Evolutionary conservation across 768 basidiomycete species (phyloP).

Genomic region (Suillus fuscotomentosus): DNA sequence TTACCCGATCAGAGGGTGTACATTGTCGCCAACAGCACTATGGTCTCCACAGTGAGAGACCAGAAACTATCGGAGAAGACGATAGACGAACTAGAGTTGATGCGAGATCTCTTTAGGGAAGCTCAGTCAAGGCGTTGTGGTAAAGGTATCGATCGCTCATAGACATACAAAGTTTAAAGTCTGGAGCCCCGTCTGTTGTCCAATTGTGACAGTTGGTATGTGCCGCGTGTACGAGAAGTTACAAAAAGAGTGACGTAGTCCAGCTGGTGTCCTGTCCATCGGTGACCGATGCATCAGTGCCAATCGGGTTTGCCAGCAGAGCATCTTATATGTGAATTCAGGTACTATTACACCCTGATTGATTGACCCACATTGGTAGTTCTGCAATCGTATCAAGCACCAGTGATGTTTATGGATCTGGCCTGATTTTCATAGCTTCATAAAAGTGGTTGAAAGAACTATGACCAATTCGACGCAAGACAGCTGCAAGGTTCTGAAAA

Average conservation of each 20-base stretch:
- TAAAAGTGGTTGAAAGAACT: conserved; percentile 51
- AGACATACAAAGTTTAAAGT: background rate
- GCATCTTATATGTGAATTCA: conserved; percentile 39
- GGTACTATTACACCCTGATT: background rate
- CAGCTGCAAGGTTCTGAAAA: no score
- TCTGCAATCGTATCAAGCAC: conserved; percentile 30
- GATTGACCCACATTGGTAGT: conserved; percentile 14
- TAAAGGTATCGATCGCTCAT: background rate
- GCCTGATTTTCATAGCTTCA: conserved; percentile 47
- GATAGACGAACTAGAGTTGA: conserved; percentile 17
- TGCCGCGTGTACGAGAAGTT: background rate
- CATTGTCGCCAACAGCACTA: conserved; percentile 16
- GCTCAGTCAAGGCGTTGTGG: conserved; percentile 10
- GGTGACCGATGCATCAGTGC: conserved; percentile 42
- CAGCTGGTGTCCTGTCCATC: conserved; percentile 46
- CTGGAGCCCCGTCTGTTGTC: background rate
- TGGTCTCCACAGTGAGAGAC: conserved; percentile 12
- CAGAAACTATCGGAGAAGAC: conserved; percentile 12
- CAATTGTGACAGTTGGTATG: background rate
- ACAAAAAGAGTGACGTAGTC: background rate
- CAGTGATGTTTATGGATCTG: background rate
- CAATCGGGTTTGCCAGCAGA: conserved; percentile 38
- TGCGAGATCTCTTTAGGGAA: conserved; percentile 13
- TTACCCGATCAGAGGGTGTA: conserved; percentile 22
- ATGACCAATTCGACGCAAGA: conserved; percentile 45